Base-by-base conservation (phyloP, 257 asterid species). In the Ajuga chamaepitys region DNA sequence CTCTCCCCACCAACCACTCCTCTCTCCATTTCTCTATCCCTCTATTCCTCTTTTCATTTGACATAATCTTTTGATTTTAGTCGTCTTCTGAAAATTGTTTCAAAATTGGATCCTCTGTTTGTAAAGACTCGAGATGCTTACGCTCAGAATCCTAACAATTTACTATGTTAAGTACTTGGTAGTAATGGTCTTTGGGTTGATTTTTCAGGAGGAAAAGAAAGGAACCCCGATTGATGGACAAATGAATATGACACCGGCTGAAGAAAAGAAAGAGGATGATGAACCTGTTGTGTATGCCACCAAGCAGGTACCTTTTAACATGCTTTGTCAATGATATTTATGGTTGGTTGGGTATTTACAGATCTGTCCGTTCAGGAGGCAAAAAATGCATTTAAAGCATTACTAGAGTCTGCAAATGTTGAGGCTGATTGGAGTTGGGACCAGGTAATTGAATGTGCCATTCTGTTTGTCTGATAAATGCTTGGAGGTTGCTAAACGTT, bases 341-440 rank as follows among this genome's bases (percentile, higher is more conserved):
- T 18, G 35, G 58, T 22, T 32, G 55, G 42, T 32, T 62, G 9
- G 52, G 21, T 28, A 57, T 70, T 56, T 70, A 44, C 52, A 10
- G 28, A 45, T 41, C 42, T 62, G 18, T 70, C 26, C 72, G 67
- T 61, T 59, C 75, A 93, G 99, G 99, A 93, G 79, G 99, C 99
- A 2, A 93, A 93, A 78, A 83, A 72, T 88, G 97, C 95, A 7
- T 93, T 93, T 68, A 93, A 93, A 86, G 79, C 90, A 57, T 72
- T 93, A 59, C 67, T 93, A 46, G 99, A 89, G 78, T 88, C 88
- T 68, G 89, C 92, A 56, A 89, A 87, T 79, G 99, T 93, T 41
- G 88, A 76, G 80, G 89, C 89, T 52, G 97, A 93, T 81, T 93
- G 95, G 96, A 75, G 69, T 58, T 93, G 99, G 99, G 99, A 93